A percentile compares a stretch with the other conserved stretches of the same genome.
These are phyloP conservation scores for Lachancea waltii DNA, from an alignment of 805 yeast species.

Conservation along the genomic window DNA sequence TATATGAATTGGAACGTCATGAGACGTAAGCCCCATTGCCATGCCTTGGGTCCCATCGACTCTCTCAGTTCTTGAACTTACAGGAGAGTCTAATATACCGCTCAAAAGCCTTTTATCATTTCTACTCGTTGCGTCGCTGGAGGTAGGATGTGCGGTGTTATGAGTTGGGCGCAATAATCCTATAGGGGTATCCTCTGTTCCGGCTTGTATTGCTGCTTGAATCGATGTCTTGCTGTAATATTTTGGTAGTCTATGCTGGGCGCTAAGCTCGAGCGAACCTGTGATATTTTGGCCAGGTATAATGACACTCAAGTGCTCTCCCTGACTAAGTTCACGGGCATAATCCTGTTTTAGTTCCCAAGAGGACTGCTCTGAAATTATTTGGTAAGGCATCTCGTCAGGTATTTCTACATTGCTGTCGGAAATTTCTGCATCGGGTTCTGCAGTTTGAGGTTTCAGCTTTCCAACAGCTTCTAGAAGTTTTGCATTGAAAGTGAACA, in stretches of 20 bases:
- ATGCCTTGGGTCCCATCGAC: slow-evolving; percentile 5
- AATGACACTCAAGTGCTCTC: slow-evolving; percentile 21
- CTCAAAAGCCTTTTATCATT: slow-evolving; percentile 22
- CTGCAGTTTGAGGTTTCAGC: slow-evolving; percentile 18
- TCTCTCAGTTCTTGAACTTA: slow-evolving; percentile 12
- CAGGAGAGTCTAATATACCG: slow-evolving; percentile 16
- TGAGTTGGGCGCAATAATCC: slow-evolving; percentile 12
- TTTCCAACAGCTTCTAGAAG: slow-evolving; percentile 10
- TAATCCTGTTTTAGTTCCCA: slow-evolving; percentile 23
- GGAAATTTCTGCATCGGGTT: neutral
- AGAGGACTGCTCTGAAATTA: slow-evolving; percentile 26
- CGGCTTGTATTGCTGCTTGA: slow-evolving; percentile 24
- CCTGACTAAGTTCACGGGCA: slow-evolving; percentile 16
- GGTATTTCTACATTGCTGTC: slow-evolving; percentile 1
- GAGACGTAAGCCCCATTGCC: slow-evolving; percentile 1
- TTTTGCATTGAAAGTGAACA: slow-evolving; percentile 26
- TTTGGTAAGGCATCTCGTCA: slow-evolving; percentile 21
- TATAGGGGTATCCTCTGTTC: slow-evolving; percentile 26
- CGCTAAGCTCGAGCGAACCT: slow-evolving; percentile 30
- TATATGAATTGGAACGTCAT: slow-evolving; percentile 16
- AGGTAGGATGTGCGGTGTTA: neutral
- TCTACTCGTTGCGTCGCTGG: slow-evolving; percentile 7
- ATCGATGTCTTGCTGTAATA: slow-evolving; percentile 31
- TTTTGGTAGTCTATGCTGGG: slow-evolving; percentile 29
- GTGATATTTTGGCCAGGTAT: slow-evolving; percentile 30